Percentiles rank a stretch among this genome's conserved stretches.
Conservation (phyloP, 176 grass and related monocot species). For the Luzula sylvatica region DNA sequence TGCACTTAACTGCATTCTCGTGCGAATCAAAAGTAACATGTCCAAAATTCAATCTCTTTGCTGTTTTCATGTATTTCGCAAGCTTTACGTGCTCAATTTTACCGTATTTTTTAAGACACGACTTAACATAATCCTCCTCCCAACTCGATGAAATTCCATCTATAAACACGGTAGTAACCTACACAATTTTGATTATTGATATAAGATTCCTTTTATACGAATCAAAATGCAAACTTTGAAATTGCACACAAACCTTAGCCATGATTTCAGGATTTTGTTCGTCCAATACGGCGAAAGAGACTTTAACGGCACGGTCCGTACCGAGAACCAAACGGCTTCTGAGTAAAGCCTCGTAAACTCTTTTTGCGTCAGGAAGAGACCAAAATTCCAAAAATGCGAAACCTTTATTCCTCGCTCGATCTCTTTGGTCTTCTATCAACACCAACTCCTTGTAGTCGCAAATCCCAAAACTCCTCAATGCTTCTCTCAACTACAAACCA, state of each 20-base stretch:
- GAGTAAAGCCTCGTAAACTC: constrained; percentile 72
- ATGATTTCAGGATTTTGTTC: constrained; percentile 86
- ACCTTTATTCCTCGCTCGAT: constrained; percentile 78
- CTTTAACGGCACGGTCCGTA: constrained; percentile 70
- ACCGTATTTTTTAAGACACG: constrained; percentile 87
- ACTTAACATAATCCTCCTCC: constrained; percentile 81
- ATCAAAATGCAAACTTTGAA: no score
- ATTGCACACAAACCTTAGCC: constrained; percentile 41
- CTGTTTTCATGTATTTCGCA: constrained; percentile 89
- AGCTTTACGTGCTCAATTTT: constrained; percentile 81
- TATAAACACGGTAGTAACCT: constrained; percentile 96
- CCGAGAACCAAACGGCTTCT: constrained; percentile 87
- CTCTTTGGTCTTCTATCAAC: constrained; percentile 64
- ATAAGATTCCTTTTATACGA: no score
- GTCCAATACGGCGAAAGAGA: constrained; percentile 91
- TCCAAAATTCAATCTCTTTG: constrained; percentile 94
- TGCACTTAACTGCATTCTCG: constrained; percentile 82
- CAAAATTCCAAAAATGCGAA: constrained; percentile 95
- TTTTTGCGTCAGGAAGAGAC: constrained; percentile 74
- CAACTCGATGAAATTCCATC: constrained; percentile 67
- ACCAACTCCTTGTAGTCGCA: constrained; percentile 74
- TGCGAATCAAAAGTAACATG: constrained; percentile 93
- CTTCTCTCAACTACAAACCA: constrained; percentile 62
- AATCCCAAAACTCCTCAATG: constrained; percentile 77
- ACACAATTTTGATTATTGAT: no score